Evolutionary conservation across 192 early-diverging fungal species (phyloP).

Genomic region (Gonapodya sp.): DNA sequence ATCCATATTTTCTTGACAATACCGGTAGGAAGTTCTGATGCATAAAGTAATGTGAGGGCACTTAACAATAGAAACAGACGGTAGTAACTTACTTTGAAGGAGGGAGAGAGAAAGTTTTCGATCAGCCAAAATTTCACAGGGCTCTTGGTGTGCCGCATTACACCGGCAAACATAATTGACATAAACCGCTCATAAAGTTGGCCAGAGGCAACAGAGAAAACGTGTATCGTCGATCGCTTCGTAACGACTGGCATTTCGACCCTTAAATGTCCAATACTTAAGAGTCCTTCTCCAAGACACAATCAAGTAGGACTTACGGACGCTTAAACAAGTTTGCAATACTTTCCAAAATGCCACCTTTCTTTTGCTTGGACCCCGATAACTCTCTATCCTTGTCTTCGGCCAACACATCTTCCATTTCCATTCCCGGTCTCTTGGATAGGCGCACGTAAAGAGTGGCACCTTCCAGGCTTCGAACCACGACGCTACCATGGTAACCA

Average conservation of each 20-base stretch:
- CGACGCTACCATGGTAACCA: no score
- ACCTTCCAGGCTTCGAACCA: conserved; percentile 73
- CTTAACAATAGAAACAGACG: no score
- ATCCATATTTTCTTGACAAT: conserved; percentile 74
- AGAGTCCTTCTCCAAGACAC: neutral
- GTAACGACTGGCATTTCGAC: neutral
- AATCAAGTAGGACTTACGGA: neutral
- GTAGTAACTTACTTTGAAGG: conserved; percentile 62
- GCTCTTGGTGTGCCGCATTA: conserved; percentile 76
- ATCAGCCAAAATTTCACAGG: conserved; percentile 98
- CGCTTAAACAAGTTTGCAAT: neutral
- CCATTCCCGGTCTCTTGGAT: conserved; percentile 69
- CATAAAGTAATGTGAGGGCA: no score
- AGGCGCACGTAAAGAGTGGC: conserved; percentile 70
- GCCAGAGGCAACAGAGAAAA: conserved; percentile 97
- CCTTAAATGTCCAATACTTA: neutral
- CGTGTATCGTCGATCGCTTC: conserved; percentile 60
- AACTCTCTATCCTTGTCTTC: conserved; percentile 14
- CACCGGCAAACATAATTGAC: conserved; percentile 92
- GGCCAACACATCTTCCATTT: conserved; percentile 60
- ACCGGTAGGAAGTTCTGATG: conserved; percentile 73
- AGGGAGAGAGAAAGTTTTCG: conserved; percentile 93
- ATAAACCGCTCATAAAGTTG: conserved; percentile 97
- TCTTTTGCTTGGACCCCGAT: conserved; percentile 20
- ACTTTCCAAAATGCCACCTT: neutral